These are phyloP conservation scores for Vitrella brassicaformis DNA, from an alignment of 73 alveolate species.

Conservation along the genomic window DNA sequence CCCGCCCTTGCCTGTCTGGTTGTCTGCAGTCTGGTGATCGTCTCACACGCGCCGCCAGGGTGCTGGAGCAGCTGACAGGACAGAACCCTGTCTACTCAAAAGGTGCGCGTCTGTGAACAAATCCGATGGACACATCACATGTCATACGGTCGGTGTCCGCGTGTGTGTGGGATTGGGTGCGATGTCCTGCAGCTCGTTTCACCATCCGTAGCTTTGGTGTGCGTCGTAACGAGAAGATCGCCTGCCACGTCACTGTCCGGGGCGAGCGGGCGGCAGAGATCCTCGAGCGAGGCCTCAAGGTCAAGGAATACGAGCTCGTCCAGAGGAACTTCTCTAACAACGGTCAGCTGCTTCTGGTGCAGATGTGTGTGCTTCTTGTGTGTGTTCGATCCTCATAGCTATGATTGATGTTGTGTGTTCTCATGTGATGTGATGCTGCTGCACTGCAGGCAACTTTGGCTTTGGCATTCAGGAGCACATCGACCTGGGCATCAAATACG, in stretches of 20 bases:
- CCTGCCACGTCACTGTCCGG: constrained; percentile 60
- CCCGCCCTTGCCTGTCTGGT: neutral
- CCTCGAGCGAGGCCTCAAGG: constrained; percentile 57
- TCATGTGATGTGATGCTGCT: too few species aligned
- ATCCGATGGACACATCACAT: neutral
- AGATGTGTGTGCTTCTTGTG: too few species aligned
- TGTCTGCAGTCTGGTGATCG: constrained; percentile 43
- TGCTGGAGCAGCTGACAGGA: constrained; percentile 46
- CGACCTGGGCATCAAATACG: constrained; percentile 61
- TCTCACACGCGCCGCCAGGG: constrained; percentile 57
- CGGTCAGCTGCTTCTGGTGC: constrained; percentile 9
- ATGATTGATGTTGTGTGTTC: too few species aligned
- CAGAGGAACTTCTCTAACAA: constrained; percentile 43
- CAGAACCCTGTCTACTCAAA: constrained; percentile 54
- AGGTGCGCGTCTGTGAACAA: neutral
- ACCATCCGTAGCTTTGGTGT: constrained; percentile 56
- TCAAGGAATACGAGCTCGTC: constrained; percentile 61
- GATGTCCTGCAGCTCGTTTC: constrained; percentile 33
- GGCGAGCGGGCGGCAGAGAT: constrained; percentile 65
- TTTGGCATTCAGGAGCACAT: constrained; percentile 54
- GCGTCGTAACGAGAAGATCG: constrained; percentile 61
- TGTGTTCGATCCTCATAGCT: too few species aligned
- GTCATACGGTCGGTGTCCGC: too few species aligned
- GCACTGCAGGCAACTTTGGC: constrained; percentile 43
- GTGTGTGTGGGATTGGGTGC: too few species aligned